These are phyloP conservation scores for Trypethelium eluteriae DNA, from an alignment of 495 filamentous ascomycete genomes.

Conservation along the genomic window DNA sequence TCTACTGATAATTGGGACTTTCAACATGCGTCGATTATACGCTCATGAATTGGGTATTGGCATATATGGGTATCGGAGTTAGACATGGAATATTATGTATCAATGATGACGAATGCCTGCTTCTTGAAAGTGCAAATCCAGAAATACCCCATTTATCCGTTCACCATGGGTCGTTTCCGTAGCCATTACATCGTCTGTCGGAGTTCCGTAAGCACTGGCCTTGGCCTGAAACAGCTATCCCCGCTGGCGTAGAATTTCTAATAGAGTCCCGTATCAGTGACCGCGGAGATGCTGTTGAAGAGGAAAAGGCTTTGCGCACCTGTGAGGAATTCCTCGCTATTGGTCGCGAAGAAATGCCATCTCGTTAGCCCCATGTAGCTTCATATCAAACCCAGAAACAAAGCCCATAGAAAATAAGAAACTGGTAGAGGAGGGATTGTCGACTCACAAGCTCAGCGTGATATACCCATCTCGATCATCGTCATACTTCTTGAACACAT, in stretches of 20 bases:
- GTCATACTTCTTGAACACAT: constrained; percentile 98
- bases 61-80: constrained; percentile 6
- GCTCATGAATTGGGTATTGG: background rate
- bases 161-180: background rate
- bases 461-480: constrained; percentile 80
- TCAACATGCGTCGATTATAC: background rate
- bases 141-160: background rate
- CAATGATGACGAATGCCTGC: background rate
- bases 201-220: too few relatives aligned
- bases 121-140: background rate
- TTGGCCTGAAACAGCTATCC: background rate
- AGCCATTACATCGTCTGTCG: background rate
- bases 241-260: constrained; percentile 33
- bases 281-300: constrained; percentile 38
- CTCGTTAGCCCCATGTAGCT: constrained; percentile 9
- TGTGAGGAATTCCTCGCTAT: constrained; percentile 41
- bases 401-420: background rate
- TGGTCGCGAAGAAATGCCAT: background rate
- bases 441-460: constrained; percentile 39
- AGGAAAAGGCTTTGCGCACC: constrained; percentile 41
- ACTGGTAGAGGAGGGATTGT: background rate
- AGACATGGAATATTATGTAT: background rate
- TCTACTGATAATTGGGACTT: background rate
- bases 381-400: background rate
- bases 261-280: constrained; percentile 40